phyloP scores from a whole-genome alignment of 73 alveolate species.

The Tetrahymena borealis region DNA sequence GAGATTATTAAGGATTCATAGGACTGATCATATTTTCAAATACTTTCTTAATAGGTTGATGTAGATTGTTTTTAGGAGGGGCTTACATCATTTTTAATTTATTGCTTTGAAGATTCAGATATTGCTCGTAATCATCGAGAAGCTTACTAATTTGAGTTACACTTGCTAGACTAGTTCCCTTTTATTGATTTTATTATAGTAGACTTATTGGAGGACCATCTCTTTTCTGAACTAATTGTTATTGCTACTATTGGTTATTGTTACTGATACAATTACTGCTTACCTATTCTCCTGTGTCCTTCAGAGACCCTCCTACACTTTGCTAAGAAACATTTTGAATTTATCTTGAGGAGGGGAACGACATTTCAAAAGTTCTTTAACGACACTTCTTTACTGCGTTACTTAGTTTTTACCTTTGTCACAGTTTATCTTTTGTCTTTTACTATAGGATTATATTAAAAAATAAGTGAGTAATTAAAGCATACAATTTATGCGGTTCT shows the following conservation, averaged over 20 bases:
- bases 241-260: too few species aligned
- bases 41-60: not conserved
- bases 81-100: not conserved
- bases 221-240: not conserved
- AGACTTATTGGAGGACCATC: not conserved
- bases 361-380: too few species aligned
- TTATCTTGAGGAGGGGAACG: not conserved
- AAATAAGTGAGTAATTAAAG: too few species aligned
- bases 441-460: too few species aligned
- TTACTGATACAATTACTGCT: not conserved
- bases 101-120: not conserved
- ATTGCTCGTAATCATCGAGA: not conserved
- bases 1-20: not conserved
- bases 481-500: too few species aligned
- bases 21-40: not conserved
- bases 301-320: not conserved
- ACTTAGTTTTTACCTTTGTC: too few species aligned
- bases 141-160: not conserved
- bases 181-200: not conserved
- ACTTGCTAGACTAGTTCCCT: not conserved
- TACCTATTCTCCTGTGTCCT: not conserved
- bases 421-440: too few species aligned
- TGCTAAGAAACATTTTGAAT: not conserved
- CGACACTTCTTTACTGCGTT: too few species aligned
- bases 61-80: not conserved